These are phyloP conservation scores for Metschnikowia koreensis DNA, from an alignment of 805 yeast species.

Conservation along the genomic window DNA sequence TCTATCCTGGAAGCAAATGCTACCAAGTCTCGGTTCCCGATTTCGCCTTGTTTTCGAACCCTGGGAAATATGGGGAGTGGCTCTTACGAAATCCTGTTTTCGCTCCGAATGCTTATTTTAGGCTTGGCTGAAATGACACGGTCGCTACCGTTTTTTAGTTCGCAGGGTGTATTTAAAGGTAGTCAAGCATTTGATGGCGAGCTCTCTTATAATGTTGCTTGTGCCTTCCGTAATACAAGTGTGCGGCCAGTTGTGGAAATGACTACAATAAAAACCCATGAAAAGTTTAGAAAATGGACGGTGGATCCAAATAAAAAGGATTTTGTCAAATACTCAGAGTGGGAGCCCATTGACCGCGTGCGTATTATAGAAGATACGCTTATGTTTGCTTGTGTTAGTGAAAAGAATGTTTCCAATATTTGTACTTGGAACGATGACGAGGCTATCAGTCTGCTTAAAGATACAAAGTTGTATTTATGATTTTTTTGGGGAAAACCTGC, in stretches of 20 bases:
- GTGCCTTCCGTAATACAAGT: slow-evolving; percentile 3
- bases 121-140: slow-evolving; percentile 4
- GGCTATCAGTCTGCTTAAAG: background rate
- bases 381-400: slow-evolving; percentile 15
- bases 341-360: slow-evolving; percentile 7
- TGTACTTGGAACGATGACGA: slow-evolving; percentile 14
- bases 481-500: no score
- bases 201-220: slow-evolving; percentile 7
- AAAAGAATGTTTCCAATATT: slow-evolving; percentile 10
- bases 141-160: slow-evolving; percentile 5
- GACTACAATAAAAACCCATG: slow-evolving; percentile 3
- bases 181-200: background rate
- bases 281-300: slow-evolving; percentile 9
- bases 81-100: slow-evolving; percentile 7
- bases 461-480: no score
- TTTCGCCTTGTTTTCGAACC: slow-evolving; percentile 12
- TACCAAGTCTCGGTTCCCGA: slow-evolving; percentile 5
- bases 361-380: slow-evolving; percentile 11
- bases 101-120: background rate
- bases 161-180: background rate
- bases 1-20: slow-evolving; percentile 2
- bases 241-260: slow-evolving; percentile 15
- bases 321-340: background rate
- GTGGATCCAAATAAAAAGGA: slow-evolving; percentile 1
- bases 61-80: slow-evolving; percentile 1